Evolutionary conservation across 805 yeast species (phyloP), one percentile per base, ranked within the genome.

Genomic region (Candida boleticola): DNA sequence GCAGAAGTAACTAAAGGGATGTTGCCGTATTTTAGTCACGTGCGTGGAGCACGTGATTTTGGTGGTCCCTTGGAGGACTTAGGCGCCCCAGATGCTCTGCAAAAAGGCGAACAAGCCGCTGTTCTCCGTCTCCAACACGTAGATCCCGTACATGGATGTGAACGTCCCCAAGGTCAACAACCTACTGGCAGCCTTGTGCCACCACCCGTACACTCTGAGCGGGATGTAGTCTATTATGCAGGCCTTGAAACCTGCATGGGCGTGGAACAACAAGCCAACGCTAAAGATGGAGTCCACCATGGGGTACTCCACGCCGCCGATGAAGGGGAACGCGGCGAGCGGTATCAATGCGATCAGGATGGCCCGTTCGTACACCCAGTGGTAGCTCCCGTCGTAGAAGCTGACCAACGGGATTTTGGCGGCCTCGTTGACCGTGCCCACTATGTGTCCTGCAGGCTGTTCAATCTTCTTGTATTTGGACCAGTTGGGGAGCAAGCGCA

Each of bases 151-250:
- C 45, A 83, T 72, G 11, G 87, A 78, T 29, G 83, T 68, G 41
- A 74, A 71, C 2, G 96, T 73, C 29, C 97, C 97, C 2, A 82
- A 66, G 29, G 80, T 76, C 54, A 93, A 76, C 43, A 89, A 60
- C 48, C 74, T 75, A 72, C 80, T 68, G 43, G 95, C 90, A 29
- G 76, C 68, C 47, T 74, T 74, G 67, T 88, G 84, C 76, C 86
- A 79, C 32, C 72, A 63, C 29, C 96, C 96, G 64, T 83, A 93
- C 19, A 83, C 87, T 62, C 99, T 79, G 59, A 72, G 66, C 32
- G 97, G 97, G 42, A 92, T 83, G 68, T 92, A 93, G 66, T 92
- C 99, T 45, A 83, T 83, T 57, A 93, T 89, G 73, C 97, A 92
- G 36, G 95, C 74, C 64, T 85, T 85, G 67, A 93, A 79, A 10